Conservation (phyloP, 2,329 filamentous ascomycete species). For the Camillea tinctor region DNA sequence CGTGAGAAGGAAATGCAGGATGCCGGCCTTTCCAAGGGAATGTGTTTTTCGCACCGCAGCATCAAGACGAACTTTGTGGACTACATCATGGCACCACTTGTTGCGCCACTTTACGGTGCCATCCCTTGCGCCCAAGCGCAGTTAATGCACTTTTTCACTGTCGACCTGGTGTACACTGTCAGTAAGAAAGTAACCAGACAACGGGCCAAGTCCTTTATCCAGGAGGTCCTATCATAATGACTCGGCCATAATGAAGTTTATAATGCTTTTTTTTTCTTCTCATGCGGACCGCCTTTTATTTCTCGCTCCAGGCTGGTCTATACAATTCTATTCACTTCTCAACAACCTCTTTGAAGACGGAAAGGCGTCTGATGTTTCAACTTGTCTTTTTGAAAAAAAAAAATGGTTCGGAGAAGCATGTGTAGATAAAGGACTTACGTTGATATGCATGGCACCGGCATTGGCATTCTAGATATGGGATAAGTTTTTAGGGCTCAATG, state of each 20-base stretch:
- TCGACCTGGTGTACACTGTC: slow-evolving; percentile 68
- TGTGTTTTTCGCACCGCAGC: slow-evolving; percentile 62
- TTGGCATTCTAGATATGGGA: slow-evolving; percentile 47
- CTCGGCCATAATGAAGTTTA: slow-evolving; percentile 8
- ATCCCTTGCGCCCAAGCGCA: slow-evolving; percentile 68
- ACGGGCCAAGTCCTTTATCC: slow-evolving; percentile 44
- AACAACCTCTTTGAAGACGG: slow-evolving; percentile 28
- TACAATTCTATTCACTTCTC: slow-evolving; percentile 30
- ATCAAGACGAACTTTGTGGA: slow-evolving; percentile 58
- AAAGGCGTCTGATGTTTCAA: slow-evolving; percentile 29
- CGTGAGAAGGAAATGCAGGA: slow-evolving; percentile 66
- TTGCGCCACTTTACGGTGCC: slow-evolving; percentile 66
- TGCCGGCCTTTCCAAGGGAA: slow-evolving; percentile 61
- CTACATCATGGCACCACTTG: slow-evolving; percentile 64
- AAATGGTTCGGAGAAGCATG: slow-evolving; percentile 36
- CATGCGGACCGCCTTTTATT: slow-evolving; percentile 10
- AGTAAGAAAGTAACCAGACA: slow-evolving; percentile 65
- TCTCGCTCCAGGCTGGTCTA: slow-evolving; percentile 8
- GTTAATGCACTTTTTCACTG: slow-evolving; percentile 68
- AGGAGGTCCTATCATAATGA: slow-evolving; percentile 45
- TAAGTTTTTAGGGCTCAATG: slow-evolving; percentile 39
- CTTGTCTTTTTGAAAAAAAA: slow-evolving; percentile 26
- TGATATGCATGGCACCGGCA: slow-evolving; percentile 50
- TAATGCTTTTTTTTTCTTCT: slow-evolving; percentile 17
- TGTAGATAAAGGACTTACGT: slow-evolving; percentile 52